Evolutionary conservation across 108 stramenopile genomes (phyloP).

Genomic region (Schizochytrium sp.): DNA sequence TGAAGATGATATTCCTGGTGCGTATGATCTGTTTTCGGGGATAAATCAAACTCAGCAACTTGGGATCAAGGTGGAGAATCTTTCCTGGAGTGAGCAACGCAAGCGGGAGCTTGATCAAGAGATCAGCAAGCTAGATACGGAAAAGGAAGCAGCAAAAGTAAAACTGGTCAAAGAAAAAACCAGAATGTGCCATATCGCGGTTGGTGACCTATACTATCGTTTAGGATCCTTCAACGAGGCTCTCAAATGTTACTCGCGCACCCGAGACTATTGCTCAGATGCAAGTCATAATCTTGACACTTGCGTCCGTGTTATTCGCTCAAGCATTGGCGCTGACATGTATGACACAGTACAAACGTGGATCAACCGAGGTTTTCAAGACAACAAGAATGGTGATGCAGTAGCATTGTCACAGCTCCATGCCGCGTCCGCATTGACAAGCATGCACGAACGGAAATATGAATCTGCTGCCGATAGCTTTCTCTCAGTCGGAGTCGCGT

Average conservation of each 20-base stretch:
- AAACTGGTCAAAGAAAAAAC: conserved; percentile 2
- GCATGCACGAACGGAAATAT: background rate
- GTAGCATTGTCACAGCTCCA: background rate
- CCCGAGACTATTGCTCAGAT: conserved; percentile 46
- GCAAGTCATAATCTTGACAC: background rate
- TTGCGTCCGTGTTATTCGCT: background rate
- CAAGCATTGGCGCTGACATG: background rate
- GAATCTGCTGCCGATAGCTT: conserved; percentile 4
- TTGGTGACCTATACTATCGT: conserved; percentile 17
- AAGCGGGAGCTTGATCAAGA: background rate
- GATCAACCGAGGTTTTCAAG: background rate
- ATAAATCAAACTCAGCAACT: background rate
- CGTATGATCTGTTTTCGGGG: background rate
- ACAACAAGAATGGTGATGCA: background rate
- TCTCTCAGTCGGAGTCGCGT: background rate
- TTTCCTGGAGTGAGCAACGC: background rate
- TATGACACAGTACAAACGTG: background rate
- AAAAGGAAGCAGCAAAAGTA: background rate
- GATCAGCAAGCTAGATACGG: background rate
- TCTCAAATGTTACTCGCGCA: conserved; percentile 35
- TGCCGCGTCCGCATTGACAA: background rate
- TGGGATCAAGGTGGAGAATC: background rate
- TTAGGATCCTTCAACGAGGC: background rate
- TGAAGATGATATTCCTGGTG: background rate
- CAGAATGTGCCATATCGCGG: background rate